Percentiles rank a stretch among this genome's conserved stretches.
These are phyloP conservation scores for Microdochium trichocladiopsis DNA, from an alignment of 2,329 filamentous ascomycete species.

Conservation along the genomic window DNA sequence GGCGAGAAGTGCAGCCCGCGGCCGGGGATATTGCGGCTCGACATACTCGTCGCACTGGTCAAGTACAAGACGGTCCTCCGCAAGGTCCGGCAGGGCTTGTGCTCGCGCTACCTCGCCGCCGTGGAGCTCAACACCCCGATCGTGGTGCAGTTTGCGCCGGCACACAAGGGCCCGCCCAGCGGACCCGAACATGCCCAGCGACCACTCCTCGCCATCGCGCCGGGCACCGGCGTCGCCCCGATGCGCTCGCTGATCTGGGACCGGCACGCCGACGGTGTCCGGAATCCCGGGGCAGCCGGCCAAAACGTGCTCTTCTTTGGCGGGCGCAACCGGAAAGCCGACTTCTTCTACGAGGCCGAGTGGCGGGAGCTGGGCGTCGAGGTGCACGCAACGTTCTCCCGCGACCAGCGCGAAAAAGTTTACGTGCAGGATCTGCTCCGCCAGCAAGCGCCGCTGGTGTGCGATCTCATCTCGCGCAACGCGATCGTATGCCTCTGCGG, in stretches of 20 bases:
- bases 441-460: conserved; percentile 28
- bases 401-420: conserved; percentile 52
- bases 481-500: conserved; percentile 49
- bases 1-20: conserved; percentile 25
- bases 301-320: conserved; percentile 68
- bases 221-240: conserved; percentile 82
- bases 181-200: conserved; percentile 9
- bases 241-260: conserved; percentile 77
- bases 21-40: conserved; percentile 40
- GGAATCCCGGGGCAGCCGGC: conserved; percentile 10
- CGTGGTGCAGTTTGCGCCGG: conserved; percentile 18
- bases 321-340: conserved; percentile 64
- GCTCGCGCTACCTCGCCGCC: conserved; percentile 73
- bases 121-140: conserved; percentile 38
- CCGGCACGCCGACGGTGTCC: conserved; percentile 32
- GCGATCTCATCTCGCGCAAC: conserved; percentile 25
- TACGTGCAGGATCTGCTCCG: conserved; percentile 51
- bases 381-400: conserved; percentile 61
- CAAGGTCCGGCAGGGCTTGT: conserved; percentile 77
- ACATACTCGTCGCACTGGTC: conserved; percentile 80
- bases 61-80: conserved; percentile 86
- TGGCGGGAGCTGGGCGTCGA: conserved; percentile 52
- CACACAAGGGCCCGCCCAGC: conserved; percentile 18
- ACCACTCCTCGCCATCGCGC: conserved; percentile 72
- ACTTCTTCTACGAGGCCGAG: conserved; percentile 78